Evolutionary conservation across 768 basidiomycete genomes (phyloP).

Genomic region (Pleurotus tuber-regium): DNA sequence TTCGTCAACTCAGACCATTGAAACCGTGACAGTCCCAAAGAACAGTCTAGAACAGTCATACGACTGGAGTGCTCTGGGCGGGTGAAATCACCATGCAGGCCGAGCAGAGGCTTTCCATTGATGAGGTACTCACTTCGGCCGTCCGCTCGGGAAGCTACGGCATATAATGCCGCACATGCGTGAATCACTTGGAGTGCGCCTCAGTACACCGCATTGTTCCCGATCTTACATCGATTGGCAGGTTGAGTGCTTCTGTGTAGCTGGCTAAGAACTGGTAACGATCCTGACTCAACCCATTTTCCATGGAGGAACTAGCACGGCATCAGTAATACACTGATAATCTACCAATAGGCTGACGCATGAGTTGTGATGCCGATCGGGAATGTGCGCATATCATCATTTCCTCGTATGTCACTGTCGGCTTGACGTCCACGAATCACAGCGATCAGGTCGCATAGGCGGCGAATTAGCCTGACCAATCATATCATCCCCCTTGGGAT

Average conservation of each 20-base stretch:
- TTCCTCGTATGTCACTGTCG: no score
- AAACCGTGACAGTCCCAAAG: not conserved
- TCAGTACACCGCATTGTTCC: conserved; percentile 9
- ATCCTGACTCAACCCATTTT: not conserved
- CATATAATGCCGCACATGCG: not conserved
- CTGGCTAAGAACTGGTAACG: no score
- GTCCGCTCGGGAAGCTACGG: conserved; percentile 3
- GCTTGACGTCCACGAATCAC: not conserved
- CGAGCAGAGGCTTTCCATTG: not conserved
- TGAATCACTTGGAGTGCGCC: not conserved
- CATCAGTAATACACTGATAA: not conserved
- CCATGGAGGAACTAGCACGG: conserved; percentile 1
- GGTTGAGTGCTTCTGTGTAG: no score
- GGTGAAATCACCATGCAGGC: not conserved
- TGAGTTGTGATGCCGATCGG: not conserved
- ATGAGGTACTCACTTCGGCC: not conserved
- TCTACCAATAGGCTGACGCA: conserved; percentile 9
- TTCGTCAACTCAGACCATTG: no score
- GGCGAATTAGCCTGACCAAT: no score
- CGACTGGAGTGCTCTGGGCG: conserved; percentile 9
- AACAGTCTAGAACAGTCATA: not conserved
- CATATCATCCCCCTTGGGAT: no score
- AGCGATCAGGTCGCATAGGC: not conserved
- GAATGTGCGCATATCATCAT: no score
- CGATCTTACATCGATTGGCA: no score